Evolutionary conservation across 495 filamentous ascomycete genomes (phyloP).

Genomic region (Stereocaulon alpinum): DNA sequence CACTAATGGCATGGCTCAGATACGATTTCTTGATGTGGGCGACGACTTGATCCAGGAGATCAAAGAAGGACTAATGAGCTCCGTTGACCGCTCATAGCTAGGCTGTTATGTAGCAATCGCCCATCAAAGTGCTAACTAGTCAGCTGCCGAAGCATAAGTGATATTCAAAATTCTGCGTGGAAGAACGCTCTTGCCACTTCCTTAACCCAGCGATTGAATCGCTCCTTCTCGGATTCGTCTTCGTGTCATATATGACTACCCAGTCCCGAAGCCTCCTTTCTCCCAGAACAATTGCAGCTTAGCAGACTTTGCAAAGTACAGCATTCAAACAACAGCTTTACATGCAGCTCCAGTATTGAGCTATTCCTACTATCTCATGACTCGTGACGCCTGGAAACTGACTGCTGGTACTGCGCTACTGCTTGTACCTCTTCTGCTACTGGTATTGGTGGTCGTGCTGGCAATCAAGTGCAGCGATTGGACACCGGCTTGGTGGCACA

Average conservation of each 20-base stretch:
- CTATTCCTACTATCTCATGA: conserved; percentile 1
- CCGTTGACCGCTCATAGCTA: conserved; percentile 26
- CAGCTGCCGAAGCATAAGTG: background rate
- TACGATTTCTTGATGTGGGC: conserved; percentile 59
- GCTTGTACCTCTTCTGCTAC: conserved; percentile 44
- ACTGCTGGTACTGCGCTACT: conserved; percentile 40
- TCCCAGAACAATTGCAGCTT: conserved; percentile 1
- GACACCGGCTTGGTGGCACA: conserved; percentile 1
- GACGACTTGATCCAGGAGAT: conserved; percentile 45
- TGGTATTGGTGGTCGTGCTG: conserved; percentile 34
- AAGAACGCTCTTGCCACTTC: background rate
- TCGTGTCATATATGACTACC: too few species aligned
- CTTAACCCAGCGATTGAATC: background rate
- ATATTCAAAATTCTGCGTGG: background rate
- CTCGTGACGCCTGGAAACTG: conserved; percentile 28
- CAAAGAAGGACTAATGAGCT: conserved; percentile 27
- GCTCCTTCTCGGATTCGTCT: background rate
- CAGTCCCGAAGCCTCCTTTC: background rate
- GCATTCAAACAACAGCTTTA: conserved; percentile 7
- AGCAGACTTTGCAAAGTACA: conserved; percentile 6
- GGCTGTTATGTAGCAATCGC: background rate
- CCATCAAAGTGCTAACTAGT: background rate
- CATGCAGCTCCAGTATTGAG: conserved; percentile 2
- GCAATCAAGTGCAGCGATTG: conserved; percentile 37
- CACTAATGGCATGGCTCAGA: conserved; percentile 36